Conservation (phyloP, 805 yeast genomes). For the Candida adriatica region DNA sequence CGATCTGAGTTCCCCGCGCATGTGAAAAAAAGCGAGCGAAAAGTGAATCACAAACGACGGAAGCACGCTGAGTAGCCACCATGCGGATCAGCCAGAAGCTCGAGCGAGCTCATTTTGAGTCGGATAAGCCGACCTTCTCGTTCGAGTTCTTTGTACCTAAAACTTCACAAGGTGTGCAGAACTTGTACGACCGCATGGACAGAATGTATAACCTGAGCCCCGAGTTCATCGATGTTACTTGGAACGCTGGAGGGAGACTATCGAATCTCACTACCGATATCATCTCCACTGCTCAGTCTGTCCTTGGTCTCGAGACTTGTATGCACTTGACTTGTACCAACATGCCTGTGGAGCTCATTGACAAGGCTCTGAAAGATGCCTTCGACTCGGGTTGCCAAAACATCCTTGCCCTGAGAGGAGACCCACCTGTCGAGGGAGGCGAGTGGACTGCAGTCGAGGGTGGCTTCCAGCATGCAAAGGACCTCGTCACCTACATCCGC, state of each 20-base stretch:
- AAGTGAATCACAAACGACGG: no score
- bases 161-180: slow-evolving; percentile 94
- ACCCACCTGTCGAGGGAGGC: slow-evolving; percentile 73
- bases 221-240: slow-evolving; percentile 88
- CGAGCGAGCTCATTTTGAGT: slow-evolving; percentile 24
- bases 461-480: slow-evolving; percentile 86
- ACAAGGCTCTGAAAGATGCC: slow-evolving; percentile 79
- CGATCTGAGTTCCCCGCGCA: no score
- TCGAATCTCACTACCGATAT: slow-evolving; percentile 83
- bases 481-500: slow-evolving; percentile 70
- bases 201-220: slow-evolving; percentile 93
- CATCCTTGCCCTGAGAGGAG: slow-evolving; percentile 91
- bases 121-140: slow-evolving; percentile 65
- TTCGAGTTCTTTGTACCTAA: slow-evolving; percentile 97
- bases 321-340: slow-evolving; percentile 98
- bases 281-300: slow-evolving; percentile 85
- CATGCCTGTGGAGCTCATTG: slow-evolving; percentile 77
- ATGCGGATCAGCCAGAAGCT: slow-evolving; percentile 37
- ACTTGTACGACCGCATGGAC: slow-evolving; percentile 94
- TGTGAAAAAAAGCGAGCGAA: no score
- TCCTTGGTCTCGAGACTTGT: slow-evolving; percentile 89
- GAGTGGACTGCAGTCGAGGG: slow-evolving; percentile 44
- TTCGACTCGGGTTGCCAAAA: slow-evolving; percentile 91
- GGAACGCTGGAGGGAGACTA: slow-evolving; percentile 96
- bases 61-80: no score